A percentile compares a stretch with the other conserved stretches of the same genome.
Conservation (phyloP, 805 yeast species). For the Yarrowia sp. region DNA sequence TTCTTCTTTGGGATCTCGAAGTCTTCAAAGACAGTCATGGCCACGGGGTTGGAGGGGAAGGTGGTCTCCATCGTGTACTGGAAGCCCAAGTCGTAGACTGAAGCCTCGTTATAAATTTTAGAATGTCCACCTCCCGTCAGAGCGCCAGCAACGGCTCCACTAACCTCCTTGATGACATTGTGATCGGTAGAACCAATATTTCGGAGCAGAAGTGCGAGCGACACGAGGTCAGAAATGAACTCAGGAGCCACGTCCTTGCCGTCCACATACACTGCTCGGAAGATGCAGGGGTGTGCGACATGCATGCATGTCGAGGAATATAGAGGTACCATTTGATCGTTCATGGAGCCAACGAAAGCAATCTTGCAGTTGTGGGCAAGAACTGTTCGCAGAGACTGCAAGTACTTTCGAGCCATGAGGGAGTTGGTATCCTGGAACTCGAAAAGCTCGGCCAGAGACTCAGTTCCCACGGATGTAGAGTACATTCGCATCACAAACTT, state of each 20-base stretch:
- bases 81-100: slow-evolving; percentile 78
- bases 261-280: slow-evolving; percentile 85
- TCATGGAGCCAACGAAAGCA: slow-evolving; percentile 80
- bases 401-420: slow-evolving; percentile 63
- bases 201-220: slow-evolving; percentile 67
- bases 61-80: slow-evolving; percentile 73
- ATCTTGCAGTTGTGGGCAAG: slow-evolving; percentile 71
- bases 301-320: slow-evolving; percentile 84
- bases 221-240: slow-evolving; percentile 70
- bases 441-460: slow-evolving; percentile 78
- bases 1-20: slow-evolving; percentile 59
- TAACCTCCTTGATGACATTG: slow-evolving; percentile 79
- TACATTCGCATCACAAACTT: slow-evolving; percentile 80
- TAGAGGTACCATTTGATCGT: slow-evolving; percentile 91
- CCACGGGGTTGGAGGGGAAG: slow-evolving; percentile 44
- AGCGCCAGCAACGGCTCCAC: slow-evolving; percentile 78
- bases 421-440: slow-evolving; percentile 79
- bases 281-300: slow-evolving; percentile 83
- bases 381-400: slow-evolving; percentile 62
- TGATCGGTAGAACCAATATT: slow-evolving; percentile 81
- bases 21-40: slow-evolving; percentile 29
- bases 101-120: slow-evolving; percentile 74
- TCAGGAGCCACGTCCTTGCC: slow-evolving; percentile 72
- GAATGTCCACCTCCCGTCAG: slow-evolving; percentile 96
- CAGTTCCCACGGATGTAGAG: slow-evolving; percentile 76